Evolutionary conservation across 108 stramenopile species (phyloP).

Genomic region (Cyclostephanos tholiformis): DNA sequence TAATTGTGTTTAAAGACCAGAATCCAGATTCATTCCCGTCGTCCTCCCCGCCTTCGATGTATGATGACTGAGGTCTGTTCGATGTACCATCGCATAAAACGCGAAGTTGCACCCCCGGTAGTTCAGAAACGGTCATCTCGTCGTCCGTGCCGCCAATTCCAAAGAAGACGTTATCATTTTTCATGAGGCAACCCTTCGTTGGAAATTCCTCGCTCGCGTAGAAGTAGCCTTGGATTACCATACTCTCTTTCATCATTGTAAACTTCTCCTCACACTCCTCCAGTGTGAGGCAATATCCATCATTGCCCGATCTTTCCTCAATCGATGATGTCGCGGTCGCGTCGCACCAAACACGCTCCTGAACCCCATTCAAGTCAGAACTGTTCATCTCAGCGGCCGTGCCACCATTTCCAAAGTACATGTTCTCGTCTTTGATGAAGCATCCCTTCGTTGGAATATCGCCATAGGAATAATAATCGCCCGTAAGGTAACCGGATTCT

Average conservation of each 20-base stretch:
- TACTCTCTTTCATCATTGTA: neutral
- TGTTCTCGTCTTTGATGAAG: neutral
- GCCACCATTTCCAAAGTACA: constrained; percentile 10
- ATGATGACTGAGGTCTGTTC: neutral
- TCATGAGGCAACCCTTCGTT: constrained; percentile 16
- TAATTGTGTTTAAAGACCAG: too few relatives aligned
- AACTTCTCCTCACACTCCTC: constrained; percentile 6
- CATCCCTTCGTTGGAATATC: constrained; percentile 13
- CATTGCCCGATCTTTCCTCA: neutral
- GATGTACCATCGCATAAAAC: constrained; percentile 8
- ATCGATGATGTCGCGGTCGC: neutral
- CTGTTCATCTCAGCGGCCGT: constrained; percentile 7
- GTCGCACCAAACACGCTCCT: constrained; percentile 22
- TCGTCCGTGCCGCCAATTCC: constrained; percentile 9
- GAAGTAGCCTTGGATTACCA: neutral
- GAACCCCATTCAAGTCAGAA: constrained; percentile 11
- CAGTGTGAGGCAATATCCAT: neutral
- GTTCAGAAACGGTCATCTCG: constrained; percentile 1
- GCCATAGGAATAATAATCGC: neutral
- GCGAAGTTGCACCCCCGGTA: constrained; percentile 10
- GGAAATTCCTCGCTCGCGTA: neutral
- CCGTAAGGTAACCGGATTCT: neutral
- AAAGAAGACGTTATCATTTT: neutral
- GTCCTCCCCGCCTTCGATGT: too few relatives aligned
- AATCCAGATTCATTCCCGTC: too few relatives aligned